These are phyloP conservation scores for Claviceps sp. DNA, from an alignment of 2,329 filamentous ascomycete species.

Conservation along the genomic window DNA sequence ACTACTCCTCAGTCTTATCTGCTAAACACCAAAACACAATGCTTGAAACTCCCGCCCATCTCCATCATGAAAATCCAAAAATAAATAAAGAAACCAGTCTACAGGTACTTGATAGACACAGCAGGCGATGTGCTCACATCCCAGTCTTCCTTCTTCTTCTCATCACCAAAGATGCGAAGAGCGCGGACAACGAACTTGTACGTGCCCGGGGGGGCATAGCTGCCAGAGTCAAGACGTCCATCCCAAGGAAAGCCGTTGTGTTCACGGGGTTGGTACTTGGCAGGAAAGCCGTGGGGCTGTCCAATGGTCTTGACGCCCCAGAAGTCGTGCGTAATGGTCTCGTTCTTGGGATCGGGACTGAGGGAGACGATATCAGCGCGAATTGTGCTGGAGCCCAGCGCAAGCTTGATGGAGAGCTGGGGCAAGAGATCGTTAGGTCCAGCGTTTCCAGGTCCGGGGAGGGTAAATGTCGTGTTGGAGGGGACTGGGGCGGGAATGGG, in stretches of 20 bases:
- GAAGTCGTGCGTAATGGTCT: slow-evolving; percentile 13
- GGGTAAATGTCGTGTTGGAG: slow-evolving; percentile 25
- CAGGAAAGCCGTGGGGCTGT: slow-evolving; percentile 28
- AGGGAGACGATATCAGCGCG: slow-evolving; percentile 32
- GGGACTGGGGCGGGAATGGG: slow-evolving; percentile 9
- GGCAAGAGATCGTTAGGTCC: slow-evolving; percentile 22
- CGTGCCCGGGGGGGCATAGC: slow-evolving; percentile 32
- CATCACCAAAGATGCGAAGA: slow-evolving; percentile 37
- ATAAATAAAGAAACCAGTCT: neutral
- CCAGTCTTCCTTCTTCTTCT: slow-evolving; percentile 30
- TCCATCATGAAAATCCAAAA: no score
- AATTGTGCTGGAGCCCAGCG: slow-evolving; percentile 31
- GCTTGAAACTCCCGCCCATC: no score
- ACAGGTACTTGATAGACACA: slow-evolving; percentile 32
- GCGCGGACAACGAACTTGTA: slow-evolving; percentile 38
- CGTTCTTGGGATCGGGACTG: slow-evolving; percentile 9
- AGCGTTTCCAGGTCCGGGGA: slow-evolving; percentile 27
- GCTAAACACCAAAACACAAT: neutral
- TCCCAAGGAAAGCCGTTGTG: slow-evolving; percentile 23
- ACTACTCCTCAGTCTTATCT: neutral
- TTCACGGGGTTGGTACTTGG: slow-evolving; percentile 17
- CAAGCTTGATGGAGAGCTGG: slow-evolving; percentile 25
- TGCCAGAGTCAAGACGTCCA: slow-evolving; percentile 32
- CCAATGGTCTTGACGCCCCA: slow-evolving; percentile 29
- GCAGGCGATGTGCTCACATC: slow-evolving; percentile 27